Evolutionary conservation across 202 grass and related monocot genomes (phyloP).

Genomic region (Setaria italica): DNA sequence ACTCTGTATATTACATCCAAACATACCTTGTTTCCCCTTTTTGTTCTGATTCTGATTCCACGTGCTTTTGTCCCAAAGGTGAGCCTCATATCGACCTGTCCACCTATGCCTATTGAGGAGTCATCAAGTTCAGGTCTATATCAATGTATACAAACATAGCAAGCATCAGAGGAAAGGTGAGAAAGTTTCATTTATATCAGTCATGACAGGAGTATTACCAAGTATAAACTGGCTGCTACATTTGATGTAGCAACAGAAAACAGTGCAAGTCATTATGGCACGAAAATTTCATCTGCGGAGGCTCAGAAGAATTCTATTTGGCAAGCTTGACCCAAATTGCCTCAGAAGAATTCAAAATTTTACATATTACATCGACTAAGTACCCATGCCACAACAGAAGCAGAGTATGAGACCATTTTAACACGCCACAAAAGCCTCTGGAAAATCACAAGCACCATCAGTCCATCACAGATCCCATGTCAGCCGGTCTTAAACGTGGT

Average conservation of each 20-base stretch:
- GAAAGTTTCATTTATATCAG: background rate
- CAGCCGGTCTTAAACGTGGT: background rate
- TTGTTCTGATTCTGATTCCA: constrained; percentile 99
- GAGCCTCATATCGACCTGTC: constrained; percentile 99
- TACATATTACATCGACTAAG: background rate
- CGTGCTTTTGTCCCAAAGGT: constrained; percentile 99
- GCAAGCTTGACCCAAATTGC: background rate
- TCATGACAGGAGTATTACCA: background rate
- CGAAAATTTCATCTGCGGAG: background rate
- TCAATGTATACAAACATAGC: background rate
- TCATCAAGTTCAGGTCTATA: constrained; percentile 37
- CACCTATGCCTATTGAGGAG: constrained; percentile 83
- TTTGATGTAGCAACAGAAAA: background rate
- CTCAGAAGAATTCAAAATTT: background rate
- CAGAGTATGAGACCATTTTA: background rate
- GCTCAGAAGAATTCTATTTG: background rate
- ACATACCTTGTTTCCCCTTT: constrained; percentile 95
- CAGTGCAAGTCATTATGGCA: background rate
- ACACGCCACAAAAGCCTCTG: background rate
- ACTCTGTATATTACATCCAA: constrained; percentile 23
- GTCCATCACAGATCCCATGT: background rate
- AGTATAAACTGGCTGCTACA: background rate
- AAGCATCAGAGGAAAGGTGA: background rate
- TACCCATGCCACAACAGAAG: background rate
- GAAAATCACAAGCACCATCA: background rate